These are phyloP conservation scores for Lactifluus echinatus DNA, from an alignment of 768 basidiomycete species.

Conservation along the genomic window DNA sequence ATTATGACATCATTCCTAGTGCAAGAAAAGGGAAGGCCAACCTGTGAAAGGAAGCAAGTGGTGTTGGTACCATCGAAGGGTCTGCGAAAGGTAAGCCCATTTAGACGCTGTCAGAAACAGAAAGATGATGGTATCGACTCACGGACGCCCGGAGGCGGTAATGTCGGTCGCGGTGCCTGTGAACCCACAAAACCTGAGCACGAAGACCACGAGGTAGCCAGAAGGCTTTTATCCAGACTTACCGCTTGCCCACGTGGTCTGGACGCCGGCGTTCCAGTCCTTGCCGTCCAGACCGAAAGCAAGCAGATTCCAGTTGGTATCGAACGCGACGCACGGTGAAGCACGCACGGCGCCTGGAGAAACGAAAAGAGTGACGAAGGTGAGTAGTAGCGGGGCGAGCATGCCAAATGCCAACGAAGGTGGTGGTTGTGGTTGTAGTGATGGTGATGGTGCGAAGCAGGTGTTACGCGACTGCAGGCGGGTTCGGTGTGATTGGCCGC, in stretches of 20 bases:
- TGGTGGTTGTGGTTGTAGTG: not conserved
- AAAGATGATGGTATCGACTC: slow-evolving; percentile 25
- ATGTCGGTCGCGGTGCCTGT: slow-evolving; percentile 55
- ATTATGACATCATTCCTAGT: not conserved
- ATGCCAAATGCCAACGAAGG: slow-evolving; percentile 28
- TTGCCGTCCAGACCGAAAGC: slow-evolving; percentile 78
- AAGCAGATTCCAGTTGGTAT: slow-evolving; percentile 72
- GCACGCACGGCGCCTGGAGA: slow-evolving; percentile 31
- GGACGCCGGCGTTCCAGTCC: slow-evolving; percentile 74
- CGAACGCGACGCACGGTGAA: slow-evolving; percentile 69
- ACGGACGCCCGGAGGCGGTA: slow-evolving; percentile 72
- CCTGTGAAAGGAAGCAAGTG: slow-evolving; percentile 69
- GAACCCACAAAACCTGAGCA: not conserved
- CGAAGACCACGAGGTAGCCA: not conserved
- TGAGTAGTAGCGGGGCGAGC: slow-evolving; percentile 29
- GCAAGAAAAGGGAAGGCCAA: not conserved
- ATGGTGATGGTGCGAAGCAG: not conserved
- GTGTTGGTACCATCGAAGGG: slow-evolving; percentile 56
- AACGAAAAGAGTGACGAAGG: slow-evolving; percentile 46
- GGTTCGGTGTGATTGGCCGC: no score
- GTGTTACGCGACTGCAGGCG: no score
- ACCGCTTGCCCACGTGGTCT: slow-evolving; percentile 59
- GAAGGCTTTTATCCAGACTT: slow-evolving; percentile 11
- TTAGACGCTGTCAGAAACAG: not conserved
- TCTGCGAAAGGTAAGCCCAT: slow-evolving; percentile 28